Evolutionary conservation across 2,329 filamentous ascomycete genomes (phyloP).

Genomic region (Tolypocladium nubicola): DNA sequence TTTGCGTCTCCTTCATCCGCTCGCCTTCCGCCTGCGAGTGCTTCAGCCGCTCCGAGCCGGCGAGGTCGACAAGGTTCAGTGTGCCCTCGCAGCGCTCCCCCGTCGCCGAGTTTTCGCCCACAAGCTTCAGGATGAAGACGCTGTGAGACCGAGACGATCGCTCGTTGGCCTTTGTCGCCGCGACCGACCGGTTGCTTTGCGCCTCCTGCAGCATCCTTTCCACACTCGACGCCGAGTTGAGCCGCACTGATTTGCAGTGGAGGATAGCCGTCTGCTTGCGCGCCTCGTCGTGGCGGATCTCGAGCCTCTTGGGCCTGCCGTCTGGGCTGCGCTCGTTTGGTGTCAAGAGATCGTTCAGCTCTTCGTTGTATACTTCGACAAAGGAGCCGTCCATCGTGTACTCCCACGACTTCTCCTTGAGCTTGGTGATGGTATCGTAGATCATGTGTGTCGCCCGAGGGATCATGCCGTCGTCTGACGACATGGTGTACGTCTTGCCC

Average conservation of each 20-base stretch:
- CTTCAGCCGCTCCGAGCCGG: conserved; percentile 83
- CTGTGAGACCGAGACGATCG: conserved; percentile 90
- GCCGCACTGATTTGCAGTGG: conserved; percentile 64
- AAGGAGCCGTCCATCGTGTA: conserved; percentile 95
- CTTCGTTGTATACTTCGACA: conserved; percentile 97
- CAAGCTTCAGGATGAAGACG: conserved; percentile 82
- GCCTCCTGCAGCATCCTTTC: conserved; percentile 72
- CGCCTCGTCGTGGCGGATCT: conserved; percentile 76
- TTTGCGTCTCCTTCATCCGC: conserved; percentile 85
- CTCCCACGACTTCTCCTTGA: conserved; percentile 86
- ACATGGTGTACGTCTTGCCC: conserved; percentile 97
- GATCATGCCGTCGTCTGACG: conserved; percentile 84
- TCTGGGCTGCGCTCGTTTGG: conserved; percentile 45
- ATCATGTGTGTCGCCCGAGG: conserved; percentile 88
- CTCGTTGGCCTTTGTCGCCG: conserved; percentile 95
- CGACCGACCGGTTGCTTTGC: conserved; percentile 78
- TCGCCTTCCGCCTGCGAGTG: conserved; percentile 80
- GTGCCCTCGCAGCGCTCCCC: conserved; percentile 84
- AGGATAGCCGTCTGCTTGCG: conserved; percentile 75
- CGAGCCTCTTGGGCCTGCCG: conserved; percentile 68
- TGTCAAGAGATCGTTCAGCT: conserved; percentile 76
- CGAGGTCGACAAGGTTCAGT: conserved; percentile 89
- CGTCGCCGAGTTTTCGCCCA: conserved; percentile 60
- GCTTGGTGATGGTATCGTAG: conserved; percentile 71
- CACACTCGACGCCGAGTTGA: conserved; percentile 73